Base-by-base conservation (phyloP, 768 basidiomycete species). In the Podaxis sp. region DNA sequence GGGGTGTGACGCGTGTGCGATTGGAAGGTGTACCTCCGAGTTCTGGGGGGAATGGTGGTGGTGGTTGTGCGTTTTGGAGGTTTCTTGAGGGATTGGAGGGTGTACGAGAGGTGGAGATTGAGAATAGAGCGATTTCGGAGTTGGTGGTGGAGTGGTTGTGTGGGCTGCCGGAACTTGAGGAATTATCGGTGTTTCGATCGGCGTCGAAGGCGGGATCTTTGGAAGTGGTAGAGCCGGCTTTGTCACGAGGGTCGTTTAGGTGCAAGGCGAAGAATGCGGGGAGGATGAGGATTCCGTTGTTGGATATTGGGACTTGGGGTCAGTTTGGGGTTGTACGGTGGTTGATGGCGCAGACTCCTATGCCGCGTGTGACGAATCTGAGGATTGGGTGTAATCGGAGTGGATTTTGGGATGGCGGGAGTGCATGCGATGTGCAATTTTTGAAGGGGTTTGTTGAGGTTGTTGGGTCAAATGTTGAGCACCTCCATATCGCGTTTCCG, bases 131-230 rank as follows among this genome's bases (percentile, higher is more conserved):
- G 36, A n/a, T 58, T 7, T 10, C 23, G 46, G 36, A 14, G 10
- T 21, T 25, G 5, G 13, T 58, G 21, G 28, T 58, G 35, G 18
- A 50, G 11, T 58, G 57, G 57, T 18, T 50, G 13, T 50, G 57
- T 58, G 57, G 57, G 16, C 46, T 58, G n/a, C 35, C 32, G 32
- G 46, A 58, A 16, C 57, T 58, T 21, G 46, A 50, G 25, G 47
- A 58, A 3, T 23, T 58, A 9, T 58, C 57, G 18, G 47, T 37
- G 11, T 36, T 38, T 10, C 13, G 36, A 21, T 38, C 36, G 21
- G 13, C 18, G 37, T 37, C 18, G 52, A 14, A 21, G 37, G 11
- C 36, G 13, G 16, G 18, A 28, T 10, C 36, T 9, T 11, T 40
- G 36, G 52, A 37, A 9, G 10, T n/a, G 18, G 6, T 21, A 13